A percentile compares a stretch with the other conserved stretches of the same genome.
Evolutionary conservation across 2,329 filamentous ascomycete genomes (phyloP).

Genomic region (Diaporthe sp.): DNA sequence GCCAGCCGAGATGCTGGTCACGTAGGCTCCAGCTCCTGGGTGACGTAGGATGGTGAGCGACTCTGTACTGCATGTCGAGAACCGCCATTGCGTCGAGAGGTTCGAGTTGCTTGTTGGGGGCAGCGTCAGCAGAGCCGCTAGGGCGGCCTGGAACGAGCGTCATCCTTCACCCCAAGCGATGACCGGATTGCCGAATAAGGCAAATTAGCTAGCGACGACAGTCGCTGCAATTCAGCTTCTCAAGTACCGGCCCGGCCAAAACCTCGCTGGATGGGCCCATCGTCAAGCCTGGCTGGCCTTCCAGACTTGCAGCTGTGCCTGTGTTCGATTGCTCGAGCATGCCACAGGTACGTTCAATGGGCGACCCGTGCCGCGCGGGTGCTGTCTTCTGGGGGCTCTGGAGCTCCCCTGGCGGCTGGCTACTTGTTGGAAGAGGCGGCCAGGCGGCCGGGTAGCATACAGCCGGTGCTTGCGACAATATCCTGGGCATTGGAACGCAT

Average conservation of each 20-base stretch:
- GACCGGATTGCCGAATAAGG: slow-evolving; percentile 37
- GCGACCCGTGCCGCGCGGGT: slow-evolving; percentile 20
- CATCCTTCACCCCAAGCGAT: not conserved
- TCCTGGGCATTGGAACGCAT: not conserved
- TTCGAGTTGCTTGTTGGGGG: not conserved
- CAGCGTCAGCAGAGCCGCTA: slow-evolving; percentile 28
- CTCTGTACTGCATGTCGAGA: not conserved
- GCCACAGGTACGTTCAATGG: not conserved
- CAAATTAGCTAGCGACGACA: not conserved
- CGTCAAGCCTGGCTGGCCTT: slow-evolving; percentile 6
- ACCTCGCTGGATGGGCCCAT: not conserved
- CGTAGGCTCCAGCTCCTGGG: not conserved
- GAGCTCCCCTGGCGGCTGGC: not conserved
- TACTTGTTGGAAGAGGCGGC: not conserved
- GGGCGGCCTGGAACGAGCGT: slow-evolving; percentile 19
- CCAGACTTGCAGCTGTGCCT: not conserved
- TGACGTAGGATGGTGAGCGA: not conserved
- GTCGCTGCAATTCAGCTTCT: not conserved
- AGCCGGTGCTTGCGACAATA: not conserved
- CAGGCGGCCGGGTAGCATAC: not conserved
- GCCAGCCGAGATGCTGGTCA: not conserved
- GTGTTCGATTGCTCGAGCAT: not conserved
- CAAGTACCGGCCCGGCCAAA: not conserved
- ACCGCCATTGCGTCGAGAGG: not conserved
- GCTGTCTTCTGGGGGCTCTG: not conserved